Evolutionary conservation across 2,329 filamentous ascomycete species (phyloP).

Genomic region (Colletotrichum orbiculare): DNA sequence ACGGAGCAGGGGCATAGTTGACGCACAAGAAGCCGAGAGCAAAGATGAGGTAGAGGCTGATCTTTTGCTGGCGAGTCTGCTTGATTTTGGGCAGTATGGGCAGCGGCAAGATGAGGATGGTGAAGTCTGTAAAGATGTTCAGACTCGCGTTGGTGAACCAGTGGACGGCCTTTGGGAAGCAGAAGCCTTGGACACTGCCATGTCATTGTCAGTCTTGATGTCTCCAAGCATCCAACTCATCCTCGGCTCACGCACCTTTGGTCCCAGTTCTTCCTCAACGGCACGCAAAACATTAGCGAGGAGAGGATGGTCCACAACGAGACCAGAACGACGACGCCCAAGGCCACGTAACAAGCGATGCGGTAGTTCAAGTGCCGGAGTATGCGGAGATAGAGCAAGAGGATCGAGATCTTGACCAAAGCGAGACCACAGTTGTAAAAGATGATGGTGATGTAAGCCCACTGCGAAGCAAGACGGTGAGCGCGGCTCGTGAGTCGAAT

Average conservation of each 20-base stretch:
- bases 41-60: slow-evolving; percentile 40
- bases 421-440: slow-evolving; percentile 40
- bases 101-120: slow-evolving; percentile 42
- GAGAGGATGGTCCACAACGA: slow-evolving; percentile 35
- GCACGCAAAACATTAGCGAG: slow-evolving; percentile 40
- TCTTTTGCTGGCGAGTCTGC: slow-evolving; percentile 38
- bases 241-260: not conserved
- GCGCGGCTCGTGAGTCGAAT: not conserved
- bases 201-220: not conserved
- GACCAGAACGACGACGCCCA: slow-evolving; percentile 38
- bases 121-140: slow-evolving; percentile 42
- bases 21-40: slow-evolving; percentile 42
- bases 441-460: slow-evolving; percentile 37
- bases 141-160: slow-evolving; percentile 39
- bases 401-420: slow-evolving; percentile 41
- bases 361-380: slow-evolving; percentile 40
- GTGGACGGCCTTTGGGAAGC: not conserved
- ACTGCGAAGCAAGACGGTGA: not conserved
- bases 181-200: slow-evolving; percentile 2
- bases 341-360: slow-evolving; percentile 31
- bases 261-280: slow-evolving; percentile 39
- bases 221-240: accelerated
- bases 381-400: slow-evolving; percentile 42
- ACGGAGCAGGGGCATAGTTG: accelerated
- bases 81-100: slow-evolving; percentile 40